Evolutionary conservation across 495 filamentous ascomycete species (phyloP), one percentile per base, ranked within the genome.

Genomic region (Gamarada debralockiae): DNA sequence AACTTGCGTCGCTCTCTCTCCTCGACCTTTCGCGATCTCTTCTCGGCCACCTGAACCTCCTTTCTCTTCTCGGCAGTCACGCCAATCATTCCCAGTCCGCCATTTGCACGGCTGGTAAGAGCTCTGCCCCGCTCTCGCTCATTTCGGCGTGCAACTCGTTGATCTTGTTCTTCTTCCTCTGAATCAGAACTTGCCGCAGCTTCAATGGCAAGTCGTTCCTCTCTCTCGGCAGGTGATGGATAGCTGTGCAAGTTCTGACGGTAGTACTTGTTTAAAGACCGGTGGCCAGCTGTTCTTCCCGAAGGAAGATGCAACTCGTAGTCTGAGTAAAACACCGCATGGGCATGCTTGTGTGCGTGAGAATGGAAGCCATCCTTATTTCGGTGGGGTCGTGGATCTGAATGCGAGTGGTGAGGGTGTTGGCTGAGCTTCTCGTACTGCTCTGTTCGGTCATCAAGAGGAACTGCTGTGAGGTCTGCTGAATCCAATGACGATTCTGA

Each of bases 271-370:
- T 86, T 83, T 14, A 95, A 73, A 7, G 88, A 91, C 48, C 93
- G 82, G 66, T 97, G 95, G 37, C 93, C 93, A 31, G 90, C 91
- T n/a, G 85, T 85, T 50, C 85, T 81, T 27, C 93, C 93, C 15
- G 85, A 87, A 2, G 92, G 92, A n/a, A 98, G 81, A 64, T 97
- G 89, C 15, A 98, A 78, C 68, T 97, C 95, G 62, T 87, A 90
- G 22, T 97, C 93, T 52, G 90, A 86, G 59, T 92, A 83, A 67
- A 89, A 96, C 39, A 89, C 84, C 4, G 90, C 85, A 46, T 81
- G 78, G 21, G 67, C 57, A 34, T 75, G 74, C 50, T 79, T 79
- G 55, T 83, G 80, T 10, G 83, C 83, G 63, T 87, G 85, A 3
- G 81, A 84, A 61, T 91, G 88, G 65, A 73, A 90, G 24, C 87